These are phyloP conservation scores for Flaveria brownii DNA, from an alignment of 129 eudicot species.

Conservation along the genomic window DNA sequence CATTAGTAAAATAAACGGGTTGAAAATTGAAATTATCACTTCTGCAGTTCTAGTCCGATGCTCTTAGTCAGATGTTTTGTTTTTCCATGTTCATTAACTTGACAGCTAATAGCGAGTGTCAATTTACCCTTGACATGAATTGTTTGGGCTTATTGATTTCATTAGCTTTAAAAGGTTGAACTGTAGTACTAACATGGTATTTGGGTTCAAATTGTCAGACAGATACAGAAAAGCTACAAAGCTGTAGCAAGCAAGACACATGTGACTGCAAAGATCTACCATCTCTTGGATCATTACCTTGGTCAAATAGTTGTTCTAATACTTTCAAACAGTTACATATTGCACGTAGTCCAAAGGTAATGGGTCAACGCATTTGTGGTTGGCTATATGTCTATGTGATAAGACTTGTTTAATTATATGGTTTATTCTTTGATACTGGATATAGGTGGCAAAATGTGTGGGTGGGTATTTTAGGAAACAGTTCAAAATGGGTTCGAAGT, in stretches of 20 bases:
- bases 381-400: conserved; percentile 1
- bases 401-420: background rate
- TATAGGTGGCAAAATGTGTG: background rate
- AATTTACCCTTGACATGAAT: background rate
- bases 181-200: conserved; percentile 29
- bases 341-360: conserved; percentile 81
- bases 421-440: conserved; percentile 1
- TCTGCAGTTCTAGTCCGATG: background rate
- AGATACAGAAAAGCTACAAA: conserved; percentile 49
- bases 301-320: conserved; percentile 79
- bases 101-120: background rate
- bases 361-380: background rate
- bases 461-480: background rate
- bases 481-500: too few species aligned
- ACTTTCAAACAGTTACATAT: conserved; percentile 70
- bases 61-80: background rate
- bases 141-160: background rate
- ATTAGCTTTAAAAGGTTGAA: background rate
- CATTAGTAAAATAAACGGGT: background rate
- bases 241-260: conserved; percentile 64
- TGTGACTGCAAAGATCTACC: conserved; percentile 75
- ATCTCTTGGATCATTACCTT: conserved; percentile 59
- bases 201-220: conserved; percentile 47
- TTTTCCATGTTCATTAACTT: background rate
- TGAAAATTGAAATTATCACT: background rate